Evolutionary conservation across 1,139 yeast genomes (phyloP).

Genomic region (Geotrichum carabidarum): DNA sequence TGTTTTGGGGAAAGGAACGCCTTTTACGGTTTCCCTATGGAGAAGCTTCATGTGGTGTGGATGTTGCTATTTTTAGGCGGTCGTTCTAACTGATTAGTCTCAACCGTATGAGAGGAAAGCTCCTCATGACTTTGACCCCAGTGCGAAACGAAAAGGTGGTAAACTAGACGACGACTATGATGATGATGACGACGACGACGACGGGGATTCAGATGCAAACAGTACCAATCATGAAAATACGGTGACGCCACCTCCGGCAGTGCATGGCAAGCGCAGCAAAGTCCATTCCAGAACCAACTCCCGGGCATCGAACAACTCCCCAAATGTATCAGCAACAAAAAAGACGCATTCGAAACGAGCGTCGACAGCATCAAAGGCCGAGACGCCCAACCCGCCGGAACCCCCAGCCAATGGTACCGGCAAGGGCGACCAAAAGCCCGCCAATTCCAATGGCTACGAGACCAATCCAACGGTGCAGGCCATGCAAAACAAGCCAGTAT

Average conservation of each 20-base stretch:
- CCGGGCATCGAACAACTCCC: constrained; percentile 9
- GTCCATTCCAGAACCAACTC: constrained; percentile 3
- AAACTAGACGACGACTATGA: constrained; percentile 22
- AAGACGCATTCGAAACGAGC: constrained; percentile 9
- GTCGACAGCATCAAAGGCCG: constrained; percentile 1
- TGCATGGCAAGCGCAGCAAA: constrained; percentile 1
- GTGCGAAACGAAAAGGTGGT: constrained; percentile 20
- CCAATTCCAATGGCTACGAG: not conserved
- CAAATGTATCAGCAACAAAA: constrained; percentile 18
- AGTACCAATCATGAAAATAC: constrained; percentile 3
- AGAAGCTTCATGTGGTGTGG: not conserved
- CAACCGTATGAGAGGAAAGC: constrained; percentile 34
- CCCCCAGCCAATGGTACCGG: not conserved
- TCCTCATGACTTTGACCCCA: constrained; percentile 29
- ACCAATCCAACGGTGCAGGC: not conserved
- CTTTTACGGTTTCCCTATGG: not conserved
- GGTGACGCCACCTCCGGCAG: constrained; percentile 9
- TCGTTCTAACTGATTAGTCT: constrained; percentile 23
- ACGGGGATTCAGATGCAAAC: constrained; percentile 3
- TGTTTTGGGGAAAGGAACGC: not conserved
- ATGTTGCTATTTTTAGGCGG: constrained; percentile 13
- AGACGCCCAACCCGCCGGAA: constrained; percentile 4
- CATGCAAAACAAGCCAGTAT: not conserved
- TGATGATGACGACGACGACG: constrained; percentile 25
- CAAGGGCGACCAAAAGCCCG: not conserved